Percentiles rank a stretch among this genome's conserved stretches.
Conservation (phyloP, 192 early-diverging fungal species). For the Rhizoclosmatium globosum region DNA sequence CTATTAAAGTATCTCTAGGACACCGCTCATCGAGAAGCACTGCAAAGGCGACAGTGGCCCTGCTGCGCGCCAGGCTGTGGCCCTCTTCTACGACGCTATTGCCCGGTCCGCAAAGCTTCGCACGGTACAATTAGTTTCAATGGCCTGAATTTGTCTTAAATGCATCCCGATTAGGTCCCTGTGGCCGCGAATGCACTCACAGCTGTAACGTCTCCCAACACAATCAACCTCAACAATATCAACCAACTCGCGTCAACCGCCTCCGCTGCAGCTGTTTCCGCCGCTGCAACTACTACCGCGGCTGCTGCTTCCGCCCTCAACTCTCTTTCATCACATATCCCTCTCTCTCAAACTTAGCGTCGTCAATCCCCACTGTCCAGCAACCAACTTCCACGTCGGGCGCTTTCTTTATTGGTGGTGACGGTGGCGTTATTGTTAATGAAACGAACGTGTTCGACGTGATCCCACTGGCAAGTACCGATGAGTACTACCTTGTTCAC, state of each 20-base stretch:
- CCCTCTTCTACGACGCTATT: conserved; percentile 71
- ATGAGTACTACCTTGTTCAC: conserved; percentile 71
- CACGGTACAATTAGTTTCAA: neutral
- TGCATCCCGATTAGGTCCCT: conserved; percentile 6
- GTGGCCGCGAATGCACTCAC: conserved; percentile 29
- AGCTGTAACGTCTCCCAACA: conserved; percentile 20
- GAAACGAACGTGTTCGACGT: conserved; percentile 52
- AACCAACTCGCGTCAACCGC: conserved; percentile 58
- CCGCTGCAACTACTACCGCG: conserved; percentile 29
- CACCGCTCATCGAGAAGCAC: conserved; percentile 89
- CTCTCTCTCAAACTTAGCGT: conserved; percentile 38
- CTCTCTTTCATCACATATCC: conserved; percentile 27
- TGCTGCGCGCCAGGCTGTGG: conserved; percentile 64
- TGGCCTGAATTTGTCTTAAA: neutral
- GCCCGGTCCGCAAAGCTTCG: conserved; percentile 35
- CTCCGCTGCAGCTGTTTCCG: conserved; percentile 38
- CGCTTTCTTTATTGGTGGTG: conserved; percentile 30
- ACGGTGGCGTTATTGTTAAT: conserved; percentile 36
- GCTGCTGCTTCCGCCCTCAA: conserved; percentile 34
- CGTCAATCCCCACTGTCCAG: conserved; percentile 37
- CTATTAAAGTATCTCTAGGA: conserved; percentile 15
- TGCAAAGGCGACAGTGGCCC: conserved; percentile 65
- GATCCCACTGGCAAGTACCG: conserved; percentile 68
- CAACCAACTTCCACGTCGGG: conserved; percentile 39
- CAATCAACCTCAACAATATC: conserved; percentile 36